These are phyloP conservation scores for Emericellopsis atlantica DNA, from an alignment of 2,329 filamentous ascomycete species.

Conservation along the genomic window DNA sequence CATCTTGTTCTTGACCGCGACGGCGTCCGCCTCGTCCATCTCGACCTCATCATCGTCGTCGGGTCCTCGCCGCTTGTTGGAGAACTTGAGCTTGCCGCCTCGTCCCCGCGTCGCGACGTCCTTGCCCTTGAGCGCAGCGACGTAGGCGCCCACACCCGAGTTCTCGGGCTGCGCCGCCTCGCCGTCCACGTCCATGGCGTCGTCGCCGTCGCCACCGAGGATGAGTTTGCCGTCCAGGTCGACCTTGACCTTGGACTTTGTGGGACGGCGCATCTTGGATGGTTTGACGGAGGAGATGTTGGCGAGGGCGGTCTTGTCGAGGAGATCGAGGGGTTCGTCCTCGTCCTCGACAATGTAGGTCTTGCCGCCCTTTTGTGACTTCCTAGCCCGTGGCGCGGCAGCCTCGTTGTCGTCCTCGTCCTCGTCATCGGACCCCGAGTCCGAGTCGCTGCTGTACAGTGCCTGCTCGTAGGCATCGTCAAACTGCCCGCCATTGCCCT, in stretches of 20 bases:
- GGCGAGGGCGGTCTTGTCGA: constrained; percentile 78
- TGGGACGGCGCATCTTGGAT: constrained; percentile 44
- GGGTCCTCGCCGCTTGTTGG: constrained; percentile 39
- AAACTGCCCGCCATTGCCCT: constrained; percentile 43
- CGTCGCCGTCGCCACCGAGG: constrained; percentile 44
- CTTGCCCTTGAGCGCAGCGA: constrained; percentile 55
- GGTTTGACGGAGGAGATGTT: constrained; percentile 91
- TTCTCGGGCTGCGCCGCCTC: constrained; percentile 42
- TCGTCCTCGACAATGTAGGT: constrained; percentile 91
- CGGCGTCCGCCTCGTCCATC: constrained; percentile 39
- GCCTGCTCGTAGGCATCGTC: constrained; percentile 93
- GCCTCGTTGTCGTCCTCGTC: constrained; percentile 47
- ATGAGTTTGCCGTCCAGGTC: constrained; percentile 74
- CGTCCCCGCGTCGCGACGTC: constrained; percentile 53
- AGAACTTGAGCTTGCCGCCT: constrained; percentile 59
- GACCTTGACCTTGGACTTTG: constrained; percentile 49
- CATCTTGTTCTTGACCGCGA: constrained; percentile 37
- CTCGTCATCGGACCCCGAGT: constrained; percentile 22
- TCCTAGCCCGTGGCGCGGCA: constrained; percentile 27
- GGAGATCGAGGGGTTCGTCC: constrained; percentile 85
- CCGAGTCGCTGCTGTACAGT: constrained; percentile 67
- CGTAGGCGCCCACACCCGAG: constrained; percentile 54
- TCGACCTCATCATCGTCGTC: constrained; percentile 40
- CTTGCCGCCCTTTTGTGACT: constrained; percentile 47
- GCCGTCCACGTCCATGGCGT: constrained; percentile 51